Evolutionary conservation across 2,329 filamentous ascomycete species (phyloP), one percentile per base, ranked within the genome.

Genomic region (Curvularia verruculosa): DNA sequence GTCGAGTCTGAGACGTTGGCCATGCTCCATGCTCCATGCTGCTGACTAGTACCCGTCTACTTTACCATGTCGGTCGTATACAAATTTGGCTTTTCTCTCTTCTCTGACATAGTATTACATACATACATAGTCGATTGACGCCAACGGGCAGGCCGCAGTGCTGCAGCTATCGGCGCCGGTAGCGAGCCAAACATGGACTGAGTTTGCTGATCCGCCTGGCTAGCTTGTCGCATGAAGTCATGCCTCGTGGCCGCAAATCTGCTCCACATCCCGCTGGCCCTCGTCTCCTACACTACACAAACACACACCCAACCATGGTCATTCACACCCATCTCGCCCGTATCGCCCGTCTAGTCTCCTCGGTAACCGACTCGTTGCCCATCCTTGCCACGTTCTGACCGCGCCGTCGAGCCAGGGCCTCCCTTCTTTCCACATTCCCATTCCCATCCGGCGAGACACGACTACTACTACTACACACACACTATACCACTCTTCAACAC

Each of bases 101-200:
- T 28, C 26, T 28, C 26, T 5, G 3, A 7, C 4, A 8, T 28
- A 28, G 4, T 28, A 7, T 2, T 28, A 28, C 59, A 58, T n/a
- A n/a, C n/a, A n/a, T n/a, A n/a, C n/a, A n/a, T n/a, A n/a, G n/a
- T n/a, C n/a, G n/a, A n/a, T n/a, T n/a, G n/a, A 57, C 59, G 59
- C 59, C 10, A 41, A 41, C 37, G 28, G 58, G 58, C 63, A 64
- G 6, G 34, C 55, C 49, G 28, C 48, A 26, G 31, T 5, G 24
- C 44, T 63, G 60, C 63, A 64, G 59, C 54, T 56, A 55, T 59
- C 58, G 59, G 58, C 59, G 44, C 63, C 59, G 67, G 67, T 70
- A 71, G 67, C 68, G 67, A 71, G 65, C 61, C 57, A 58, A 61
- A 61, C 46, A 60, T 52, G 47, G 52, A 63, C 52, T 59, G 60